phyloP scores from a whole-genome alignment of 2,329 filamentous ascomycete genomes.

The Helotiales sp. region DNA sequence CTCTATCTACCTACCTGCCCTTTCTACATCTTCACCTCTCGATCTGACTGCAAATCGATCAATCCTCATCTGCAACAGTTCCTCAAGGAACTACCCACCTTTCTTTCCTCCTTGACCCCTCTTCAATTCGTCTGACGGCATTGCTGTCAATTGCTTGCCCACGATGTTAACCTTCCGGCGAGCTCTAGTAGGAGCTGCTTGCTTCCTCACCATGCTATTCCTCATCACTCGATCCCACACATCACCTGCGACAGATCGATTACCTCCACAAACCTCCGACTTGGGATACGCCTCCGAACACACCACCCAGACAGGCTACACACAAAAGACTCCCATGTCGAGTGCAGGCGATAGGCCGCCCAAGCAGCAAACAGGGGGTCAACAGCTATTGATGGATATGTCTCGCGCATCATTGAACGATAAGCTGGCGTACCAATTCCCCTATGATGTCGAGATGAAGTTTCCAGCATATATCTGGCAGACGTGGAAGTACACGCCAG shows the following conservation, averaged over 20 bases:
- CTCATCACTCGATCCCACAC: constrained; percentile 67
- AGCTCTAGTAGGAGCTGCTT: constrained; percentile 72
- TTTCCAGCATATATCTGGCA: constrained; percentile 99
- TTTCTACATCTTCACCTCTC: background rate
- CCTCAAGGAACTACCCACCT: background rate
- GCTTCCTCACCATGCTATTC: constrained; percentile 72
- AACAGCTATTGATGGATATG: constrained; percentile 56
- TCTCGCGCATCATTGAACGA: constrained; percentile 73
- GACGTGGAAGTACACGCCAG: constrained; percentile 91
- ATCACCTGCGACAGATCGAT: constrained; percentile 25
- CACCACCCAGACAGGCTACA: constrained; percentile 24
- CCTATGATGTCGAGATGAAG: constrained; percentile 85
- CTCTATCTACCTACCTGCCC: no score
- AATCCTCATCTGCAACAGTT: background rate
- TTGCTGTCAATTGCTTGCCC: constrained; percentile 29
- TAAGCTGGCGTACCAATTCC: constrained; percentile 91
- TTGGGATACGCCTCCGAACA: constrained; percentile 11
- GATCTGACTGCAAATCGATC: background rate
- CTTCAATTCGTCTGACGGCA: constrained; percentile 11
- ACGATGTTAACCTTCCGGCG: constrained; percentile 80
- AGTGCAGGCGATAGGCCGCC: constrained; percentile 24
- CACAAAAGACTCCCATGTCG: constrained; percentile 22
- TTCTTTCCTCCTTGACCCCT: background rate
- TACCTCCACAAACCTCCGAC: constrained; percentile 18
- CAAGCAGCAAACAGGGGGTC: constrained; percentile 28